Conservation (phyloP, 2,329 filamentous ascomycete genomes). For the Reticulascus tulasneorum region DNA sequence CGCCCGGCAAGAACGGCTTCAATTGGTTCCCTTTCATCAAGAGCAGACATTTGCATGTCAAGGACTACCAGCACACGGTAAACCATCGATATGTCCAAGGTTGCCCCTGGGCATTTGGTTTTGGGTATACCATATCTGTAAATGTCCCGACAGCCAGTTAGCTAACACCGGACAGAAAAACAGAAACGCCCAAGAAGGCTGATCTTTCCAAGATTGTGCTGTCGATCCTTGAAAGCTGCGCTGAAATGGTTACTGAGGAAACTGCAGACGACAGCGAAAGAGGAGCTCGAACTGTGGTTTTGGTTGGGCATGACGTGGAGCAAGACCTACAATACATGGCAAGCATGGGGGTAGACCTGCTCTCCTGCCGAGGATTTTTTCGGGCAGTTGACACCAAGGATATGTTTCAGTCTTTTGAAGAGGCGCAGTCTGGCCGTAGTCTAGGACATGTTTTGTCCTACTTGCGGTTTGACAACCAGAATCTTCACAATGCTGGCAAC, state of each 20-base stretch:
- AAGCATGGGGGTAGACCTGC: conserved; percentile 55
- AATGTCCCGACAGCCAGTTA: too few species aligned
- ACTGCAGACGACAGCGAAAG: conserved; percentile 20
- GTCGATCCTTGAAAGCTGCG: too few species aligned
- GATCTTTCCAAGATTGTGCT: conserved; percentile 31
- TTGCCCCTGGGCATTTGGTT: conserved; percentile 70
- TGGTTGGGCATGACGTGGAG: conserved; percentile 70
- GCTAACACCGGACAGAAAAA: conserved; percentile 27
- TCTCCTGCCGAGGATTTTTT: conserved; percentile 47
- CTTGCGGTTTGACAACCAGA: conserved; percentile 6
- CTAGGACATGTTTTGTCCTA: conserved; percentile 56
- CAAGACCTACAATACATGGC: conserved; percentile 54
- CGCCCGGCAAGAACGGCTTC: conserved; percentile 57
- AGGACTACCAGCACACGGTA: conserved; percentile 60
- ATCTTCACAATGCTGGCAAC: conserved; percentile 16
- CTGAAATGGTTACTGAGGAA: conserved; percentile 8
- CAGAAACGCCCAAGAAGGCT: conserved; percentile 32
- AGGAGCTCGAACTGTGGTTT: conserved; percentile 61
- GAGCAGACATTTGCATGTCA: conserved; percentile 71
- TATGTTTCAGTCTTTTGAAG: conserved; percentile 63
- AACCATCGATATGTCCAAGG: conserved; percentile 70
- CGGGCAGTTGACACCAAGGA: conserved; percentile 69
- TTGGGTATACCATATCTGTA: conserved; percentile 50
- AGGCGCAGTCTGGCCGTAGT: conserved; percentile 47
- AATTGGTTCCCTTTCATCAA: conserved; percentile 67